These are phyloP conservation scores for Fulvia fulva DNA, from an alignment of 2,329 filamentous ascomycete species.

Conservation along the genomic window DNA sequence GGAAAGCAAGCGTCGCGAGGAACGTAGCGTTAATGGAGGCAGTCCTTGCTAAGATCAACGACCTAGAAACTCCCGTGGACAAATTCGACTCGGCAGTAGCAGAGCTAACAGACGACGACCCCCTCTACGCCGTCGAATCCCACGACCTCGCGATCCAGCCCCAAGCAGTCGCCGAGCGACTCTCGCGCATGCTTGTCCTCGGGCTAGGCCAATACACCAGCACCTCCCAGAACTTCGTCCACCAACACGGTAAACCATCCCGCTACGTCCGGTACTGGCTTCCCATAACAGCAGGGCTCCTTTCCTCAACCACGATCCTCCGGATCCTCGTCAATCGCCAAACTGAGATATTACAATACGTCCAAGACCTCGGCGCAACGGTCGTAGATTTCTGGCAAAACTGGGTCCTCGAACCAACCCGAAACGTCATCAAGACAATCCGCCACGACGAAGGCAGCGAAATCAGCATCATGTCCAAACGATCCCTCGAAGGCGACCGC, in stretches of 20 bases:
- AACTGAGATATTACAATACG: slow-evolving; percentile 75
- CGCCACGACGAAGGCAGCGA: slow-evolving; percentile 89
- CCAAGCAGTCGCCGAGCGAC: slow-evolving; percentile 60
- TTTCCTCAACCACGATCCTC: slow-evolving; percentile 85
- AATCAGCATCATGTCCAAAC: slow-evolving; percentile 93
- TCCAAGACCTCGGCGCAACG: slow-evolving; percentile 73
- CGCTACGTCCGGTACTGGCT: slow-evolving; percentile 83
- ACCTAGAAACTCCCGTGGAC: slow-evolving; percentile 52
- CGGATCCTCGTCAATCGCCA: slow-evolving; percentile 70
- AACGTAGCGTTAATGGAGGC: slow-evolving; percentile 84
- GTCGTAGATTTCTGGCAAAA: slow-evolving; percentile 89
- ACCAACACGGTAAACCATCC: slow-evolving; percentile 70
- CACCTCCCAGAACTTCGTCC: slow-evolving; percentile 54
- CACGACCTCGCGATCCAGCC: slow-evolving; percentile 31
- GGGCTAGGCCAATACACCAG: slow-evolving; percentile 65
- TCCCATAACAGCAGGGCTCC: slow-evolving; percentile 63
- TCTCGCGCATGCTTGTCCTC: slow-evolving; percentile 64
- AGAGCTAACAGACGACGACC: slow-evolving; percentile 52
- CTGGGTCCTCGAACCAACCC: slow-evolving; percentile 84
- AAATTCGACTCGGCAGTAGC: slow-evolving; percentile 56
- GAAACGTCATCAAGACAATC: slow-evolving; percentile 84
- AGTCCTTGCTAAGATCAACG: slow-evolving; percentile 68
- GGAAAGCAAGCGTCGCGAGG: slow-evolving; percentile 72
- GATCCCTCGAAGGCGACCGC: slow-evolving; percentile 83
- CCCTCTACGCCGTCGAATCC: slow-evolving; percentile 41